Percentiles rank a stretch among this genome's conserved stretches.
Evolutionary conservation across 2,329 filamentous ascomycete genomes (phyloP).

Genomic region (Gyromitra esculenta): DNA sequence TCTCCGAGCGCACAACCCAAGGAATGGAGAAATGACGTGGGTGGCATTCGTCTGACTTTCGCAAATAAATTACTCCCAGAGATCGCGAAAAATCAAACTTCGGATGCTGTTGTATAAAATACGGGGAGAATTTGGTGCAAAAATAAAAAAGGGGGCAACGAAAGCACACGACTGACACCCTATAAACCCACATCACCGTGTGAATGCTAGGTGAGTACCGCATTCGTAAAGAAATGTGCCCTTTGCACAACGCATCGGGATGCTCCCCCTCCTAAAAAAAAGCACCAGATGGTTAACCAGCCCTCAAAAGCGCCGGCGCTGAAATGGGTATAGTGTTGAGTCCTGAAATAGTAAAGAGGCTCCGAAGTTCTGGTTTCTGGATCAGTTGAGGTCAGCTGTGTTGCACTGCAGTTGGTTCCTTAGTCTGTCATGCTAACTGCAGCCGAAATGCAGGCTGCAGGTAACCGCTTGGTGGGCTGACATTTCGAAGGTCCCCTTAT

Average conservation of each 20-base stretch:
- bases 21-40: constrained; percentile 8
- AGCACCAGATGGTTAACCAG: background rate
- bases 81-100: background rate
- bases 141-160: background rate
- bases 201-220: background rate
- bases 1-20: constrained; percentile 3
- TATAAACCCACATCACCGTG: background rate
- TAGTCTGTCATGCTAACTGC: constrained; percentile 24
- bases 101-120: constrained; percentile 9
- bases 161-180: background rate
- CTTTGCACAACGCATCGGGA: constrained; percentile 1
- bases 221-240: constrained; percentile 8
- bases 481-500: background rate
- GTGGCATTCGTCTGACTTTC: background rate
- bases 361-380: constrained; percentile 21
- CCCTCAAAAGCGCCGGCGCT: background rate
- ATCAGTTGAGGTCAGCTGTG: constrained; percentile 38
- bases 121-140: background rate
- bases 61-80: background rate
- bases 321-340: constrained; percentile 2
- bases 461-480: constrained; percentile 18
- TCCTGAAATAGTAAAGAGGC: constrained; percentile 7
- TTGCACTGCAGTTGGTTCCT: constrained; percentile 33
- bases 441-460: constrained; percentile 40
- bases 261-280: background rate